Evolutionary conservation across 495 filamentous ascomycete species (phyloP).

Genomic region (Tuber indicum): DNA sequence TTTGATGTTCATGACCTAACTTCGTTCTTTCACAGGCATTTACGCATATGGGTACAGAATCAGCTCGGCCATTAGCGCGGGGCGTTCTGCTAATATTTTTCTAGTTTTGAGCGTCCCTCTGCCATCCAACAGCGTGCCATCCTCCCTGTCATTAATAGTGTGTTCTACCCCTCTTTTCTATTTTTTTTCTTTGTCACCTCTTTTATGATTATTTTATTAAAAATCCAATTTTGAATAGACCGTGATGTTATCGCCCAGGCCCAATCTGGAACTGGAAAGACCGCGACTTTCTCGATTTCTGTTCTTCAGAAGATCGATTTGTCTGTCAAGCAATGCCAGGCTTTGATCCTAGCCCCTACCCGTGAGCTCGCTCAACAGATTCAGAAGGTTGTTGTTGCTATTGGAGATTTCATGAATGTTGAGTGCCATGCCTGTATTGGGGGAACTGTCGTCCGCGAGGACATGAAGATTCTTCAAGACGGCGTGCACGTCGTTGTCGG

Average conservation of each 20-base stretch:
- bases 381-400: slow-evolving; percentile 95
- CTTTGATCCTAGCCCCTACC: slow-evolving; percentile 90
- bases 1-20: slow-evolving; percentile 11
- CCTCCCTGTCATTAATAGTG: slow-evolving; percentile 99
- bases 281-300: slow-evolving; percentile 97
- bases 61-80: background rate
- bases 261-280: slow-evolving; percentile 98
- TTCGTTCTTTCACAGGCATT: slow-evolving; percentile 57
- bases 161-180: slow-evolving; percentile 43
- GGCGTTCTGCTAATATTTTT: slow-evolving; percentile 19
- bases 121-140: slow-evolving; percentile 99
- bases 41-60: slow-evolving; percentile 73
- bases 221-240: slow-evolving; percentile 50
- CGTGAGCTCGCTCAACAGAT: slow-evolving; percentile 98
- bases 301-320: slow-evolving; percentile 97
- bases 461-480: slow-evolving; percentile 92
- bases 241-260: slow-evolving; percentile 99
- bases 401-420: slow-evolving; percentile 99
- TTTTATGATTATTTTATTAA: background rate
- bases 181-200: slow-evolving; percentile 17
- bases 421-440: slow-evolving; percentile 99
- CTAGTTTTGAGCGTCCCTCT: slow-evolving; percentile 87
- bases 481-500: slow-evolving; percentile 95
- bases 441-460: slow-evolving; percentile 94
- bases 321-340: slow-evolving; percentile 87